Conservation (phyloP, 148 eudicot species). For the Rhododendron griersonianum region DNA sequence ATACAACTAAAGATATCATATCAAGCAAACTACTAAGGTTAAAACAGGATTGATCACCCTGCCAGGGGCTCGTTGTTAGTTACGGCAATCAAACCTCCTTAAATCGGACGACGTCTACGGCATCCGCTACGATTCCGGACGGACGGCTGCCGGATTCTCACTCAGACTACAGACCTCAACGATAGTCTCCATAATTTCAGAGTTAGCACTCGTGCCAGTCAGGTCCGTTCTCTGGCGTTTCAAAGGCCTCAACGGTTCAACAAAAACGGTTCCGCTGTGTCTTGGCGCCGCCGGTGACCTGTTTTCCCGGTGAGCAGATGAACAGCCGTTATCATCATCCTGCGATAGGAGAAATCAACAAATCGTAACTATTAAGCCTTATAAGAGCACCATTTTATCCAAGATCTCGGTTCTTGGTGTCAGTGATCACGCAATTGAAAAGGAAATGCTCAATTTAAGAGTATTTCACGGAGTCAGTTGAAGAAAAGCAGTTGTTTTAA, state of each 20-base stretch:
- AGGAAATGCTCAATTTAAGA: background rate
- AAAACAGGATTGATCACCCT: background rate
- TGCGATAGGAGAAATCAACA: slow-evolving; percentile 2
- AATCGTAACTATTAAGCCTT: background rate
- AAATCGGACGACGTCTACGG: background rate
- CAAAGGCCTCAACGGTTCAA: slow-evolving; percentile 16
- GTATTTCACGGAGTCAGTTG: background rate
- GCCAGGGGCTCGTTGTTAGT: background rate
- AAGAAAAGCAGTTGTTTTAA: background rate
- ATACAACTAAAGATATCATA: background rate
- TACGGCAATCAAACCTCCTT: background rate
- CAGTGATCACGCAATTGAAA: background rate
- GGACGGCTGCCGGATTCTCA: background rate
- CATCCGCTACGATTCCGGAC: background rate
- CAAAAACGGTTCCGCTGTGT: background rate
- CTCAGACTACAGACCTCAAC: slow-evolving; percentile 6
- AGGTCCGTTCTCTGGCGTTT: slow-evolving; percentile 17
- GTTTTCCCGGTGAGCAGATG: background rate
- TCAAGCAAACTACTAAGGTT: background rate
- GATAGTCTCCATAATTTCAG: slow-evolving; percentile 9
- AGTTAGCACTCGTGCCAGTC: background rate
- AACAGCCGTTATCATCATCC: slow-evolving; percentile 23
- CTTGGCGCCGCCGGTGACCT: background rate
- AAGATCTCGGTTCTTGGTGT: background rate
- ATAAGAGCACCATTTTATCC: background rate